Conservation (phyloP, 2,329 filamentous ascomycete genomes). For the Penicillium sp. region DNA sequence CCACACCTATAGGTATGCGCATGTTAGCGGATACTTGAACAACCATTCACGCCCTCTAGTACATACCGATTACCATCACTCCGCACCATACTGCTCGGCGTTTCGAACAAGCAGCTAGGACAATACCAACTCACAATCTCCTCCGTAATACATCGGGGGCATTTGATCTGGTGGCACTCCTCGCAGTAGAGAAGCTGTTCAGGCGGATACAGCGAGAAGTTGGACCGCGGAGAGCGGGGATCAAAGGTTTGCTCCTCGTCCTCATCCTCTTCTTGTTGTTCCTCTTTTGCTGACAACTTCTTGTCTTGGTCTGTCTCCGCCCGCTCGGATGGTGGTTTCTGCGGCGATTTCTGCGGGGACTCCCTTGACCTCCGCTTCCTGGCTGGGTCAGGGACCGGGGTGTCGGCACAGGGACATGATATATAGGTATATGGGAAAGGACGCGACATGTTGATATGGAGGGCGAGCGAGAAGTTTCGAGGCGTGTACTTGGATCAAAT, state of each 20-base stretch:
- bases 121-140: slow-evolving; percentile 96
- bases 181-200: slow-evolving; percentile 96
- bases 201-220: slow-evolving; percentile 88
- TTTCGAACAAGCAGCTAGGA: slow-evolving; percentile 92
- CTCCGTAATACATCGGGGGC: slow-evolving; percentile 85
- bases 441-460: slow-evolving; percentile 48
- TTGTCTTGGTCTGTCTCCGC: slow-evolving; percentile 4
- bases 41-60: background rate
- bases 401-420: slow-evolving; percentile 62
- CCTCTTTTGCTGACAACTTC: slow-evolving; percentile 13
- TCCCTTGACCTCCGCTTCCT: slow-evolving; percentile 41
- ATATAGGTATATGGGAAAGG: slow-evolving; percentile 65
- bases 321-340: slow-evolving; percentile 28
- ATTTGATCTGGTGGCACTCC: slow-evolving; percentile 94
- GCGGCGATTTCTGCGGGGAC: slow-evolving; percentile 33
- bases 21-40: slow-evolving; percentile 9
- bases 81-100: slow-evolving; percentile 87
- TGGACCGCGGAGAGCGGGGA: slow-evolving; percentile 77
- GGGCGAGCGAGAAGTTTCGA: slow-evolving; percentile 1
- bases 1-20: slow-evolving; percentile 67
- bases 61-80: slow-evolving; percentile 86
- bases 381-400: slow-evolving; percentile 42
- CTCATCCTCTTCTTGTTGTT: slow-evolving; percentile 51
- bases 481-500: slow-evolving; percentile 14
- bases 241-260: slow-evolving; percentile 82